Evolutionary conservation across 495 filamentous ascomycete genomes (phyloP).

Genomic region (Bryoglossum gracile): DNA sequence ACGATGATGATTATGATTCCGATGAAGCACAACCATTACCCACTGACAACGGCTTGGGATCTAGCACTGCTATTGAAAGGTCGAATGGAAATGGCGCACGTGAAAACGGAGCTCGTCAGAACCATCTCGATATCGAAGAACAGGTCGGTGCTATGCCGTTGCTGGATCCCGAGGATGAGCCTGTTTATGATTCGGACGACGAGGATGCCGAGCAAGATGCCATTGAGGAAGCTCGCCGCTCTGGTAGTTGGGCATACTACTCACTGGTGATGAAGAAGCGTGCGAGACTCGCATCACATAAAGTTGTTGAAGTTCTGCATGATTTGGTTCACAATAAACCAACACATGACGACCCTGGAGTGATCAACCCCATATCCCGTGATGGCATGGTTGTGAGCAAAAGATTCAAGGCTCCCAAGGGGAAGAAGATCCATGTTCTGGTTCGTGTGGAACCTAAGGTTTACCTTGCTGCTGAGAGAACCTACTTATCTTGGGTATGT

Average conservation of each 20-base stretch:
- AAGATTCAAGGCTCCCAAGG: conserved; percentile 79
- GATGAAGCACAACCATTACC: conserved; percentile 23
- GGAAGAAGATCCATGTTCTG: conserved; percentile 90
- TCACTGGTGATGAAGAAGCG: conserved; percentile 46
- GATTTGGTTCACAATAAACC: conserved; percentile 43
- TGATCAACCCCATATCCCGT: conserved; percentile 25
- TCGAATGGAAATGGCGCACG: conserved; percentile 38
- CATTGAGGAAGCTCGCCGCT: conserved; percentile 63
- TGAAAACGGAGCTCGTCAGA: conserved; percentile 38
- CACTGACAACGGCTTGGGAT: neutral
- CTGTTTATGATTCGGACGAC: conserved; percentile 87
- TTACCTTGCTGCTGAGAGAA: conserved; percentile 91
- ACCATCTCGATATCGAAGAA: conserved; percentile 68
- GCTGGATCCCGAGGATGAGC: conserved; percentile 61
- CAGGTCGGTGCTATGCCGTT: conserved; percentile 55
- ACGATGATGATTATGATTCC: conserved; percentile 47
- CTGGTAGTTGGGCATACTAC: conserved; percentile 67
- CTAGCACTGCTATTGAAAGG: conserved; percentile 1
- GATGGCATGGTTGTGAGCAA: conserved; percentile 46
- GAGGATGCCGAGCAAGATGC: conserved; percentile 60
- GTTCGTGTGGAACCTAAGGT: conserved; percentile 96
- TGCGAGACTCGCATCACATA: conserved; percentile 20
- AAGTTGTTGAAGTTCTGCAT: conserved; percentile 1
- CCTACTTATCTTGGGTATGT: conserved; percentile 85
- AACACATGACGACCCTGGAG: conserved; percentile 22